Evolutionary conservation across 1,284 basidiomycete species (phyloP).

Genomic region (Anthracocystis walkeri): DNA sequence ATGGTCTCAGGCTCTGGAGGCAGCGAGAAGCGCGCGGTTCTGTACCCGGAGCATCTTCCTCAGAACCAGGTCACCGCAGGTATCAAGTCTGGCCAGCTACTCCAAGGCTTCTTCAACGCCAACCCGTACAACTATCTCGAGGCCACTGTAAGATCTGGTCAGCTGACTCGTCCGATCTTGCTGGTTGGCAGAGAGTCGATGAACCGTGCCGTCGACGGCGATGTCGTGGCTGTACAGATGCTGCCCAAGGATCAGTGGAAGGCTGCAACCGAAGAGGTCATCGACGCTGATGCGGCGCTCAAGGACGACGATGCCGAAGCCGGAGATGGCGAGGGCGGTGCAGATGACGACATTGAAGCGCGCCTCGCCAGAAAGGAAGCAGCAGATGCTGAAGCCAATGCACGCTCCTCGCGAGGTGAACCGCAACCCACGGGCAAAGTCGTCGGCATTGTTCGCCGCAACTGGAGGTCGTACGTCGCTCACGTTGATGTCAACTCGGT

Average conservation of each 20-base stretch:
- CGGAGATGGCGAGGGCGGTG: conserved; percentile 69
- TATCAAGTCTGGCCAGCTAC: conserved; percentile 83
- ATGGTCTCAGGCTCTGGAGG: conserved; percentile 35
- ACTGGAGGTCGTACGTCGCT: conserved; percentile 93
- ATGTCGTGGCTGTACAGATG: conserved; percentile 90
- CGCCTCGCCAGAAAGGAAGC: conserved; percentile 46
- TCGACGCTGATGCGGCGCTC: conserved; percentile 82
- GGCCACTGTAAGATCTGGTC: conserved; percentile 83
- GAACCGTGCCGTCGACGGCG: conserved; percentile 95
- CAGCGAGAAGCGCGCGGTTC: conserved; percentile 44
- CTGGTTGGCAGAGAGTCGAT: conserved; percentile 90
- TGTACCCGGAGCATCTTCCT: conserved; percentile 80
- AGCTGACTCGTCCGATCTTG: conserved; percentile 82
- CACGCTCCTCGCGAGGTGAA: conserved; percentile 72
- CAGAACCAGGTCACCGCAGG: conserved; percentile 81
- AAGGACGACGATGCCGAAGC: conserved; percentile 86
- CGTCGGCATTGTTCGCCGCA: conserved; percentile 91
- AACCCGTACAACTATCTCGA: conserved; percentile 94
- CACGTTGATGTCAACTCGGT: conserved; percentile 92
- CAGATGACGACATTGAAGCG: conserved; percentile 71
- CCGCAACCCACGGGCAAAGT: conserved; percentile 91
- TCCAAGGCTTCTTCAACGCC: conserved; percentile 94
- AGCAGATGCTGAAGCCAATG: conserved; percentile 68
- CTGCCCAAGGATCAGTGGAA: conserved; percentile 92
- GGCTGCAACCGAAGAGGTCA: conserved; percentile 88